These are phyloP conservation scores for Ganoderma boninense DNA, from an alignment of 1,284 basidiomycete genomes.

Conservation along the genomic window DNA sequence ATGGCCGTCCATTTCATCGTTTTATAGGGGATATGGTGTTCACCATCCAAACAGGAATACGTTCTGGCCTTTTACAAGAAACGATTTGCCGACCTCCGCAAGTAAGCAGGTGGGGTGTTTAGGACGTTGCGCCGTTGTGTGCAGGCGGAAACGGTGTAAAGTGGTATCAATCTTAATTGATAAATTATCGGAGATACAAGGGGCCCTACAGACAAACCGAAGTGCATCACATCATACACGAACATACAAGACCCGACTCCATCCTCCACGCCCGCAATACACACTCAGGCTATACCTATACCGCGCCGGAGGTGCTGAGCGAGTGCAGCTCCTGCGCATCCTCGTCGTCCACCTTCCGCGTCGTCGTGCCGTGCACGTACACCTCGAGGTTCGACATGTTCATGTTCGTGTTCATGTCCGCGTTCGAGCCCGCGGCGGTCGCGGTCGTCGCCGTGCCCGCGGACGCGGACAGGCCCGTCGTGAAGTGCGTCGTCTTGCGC, in stretches of 20 bases:
- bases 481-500: neutral
- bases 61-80: neutral
- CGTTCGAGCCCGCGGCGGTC: neutral
- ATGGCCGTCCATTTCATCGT: neutral
- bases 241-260: neutral
- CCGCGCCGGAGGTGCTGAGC: neutral
- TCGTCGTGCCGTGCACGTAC: slow-evolving; percentile 9
- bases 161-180: neutral
- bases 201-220: neutral
- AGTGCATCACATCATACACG: neutral
- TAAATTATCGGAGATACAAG: neutral
- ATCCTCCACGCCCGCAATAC: neutral
- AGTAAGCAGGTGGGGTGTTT: neutral
- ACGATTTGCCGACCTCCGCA: neutral
- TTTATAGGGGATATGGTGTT: neutral
- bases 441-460: neutral
- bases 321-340: neutral
- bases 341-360: slow-evolving; percentile 5
- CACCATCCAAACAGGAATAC: neutral
- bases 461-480: neutral
- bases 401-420: no score
- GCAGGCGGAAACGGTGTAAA: neutral
- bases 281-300: neutral
- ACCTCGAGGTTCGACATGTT: slow-evolving; percentile 7
- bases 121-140: neutral